Base-by-base conservation (phyloP, 192 early-diverging fungal species). In the Anaeromyces robustus region DNA sequence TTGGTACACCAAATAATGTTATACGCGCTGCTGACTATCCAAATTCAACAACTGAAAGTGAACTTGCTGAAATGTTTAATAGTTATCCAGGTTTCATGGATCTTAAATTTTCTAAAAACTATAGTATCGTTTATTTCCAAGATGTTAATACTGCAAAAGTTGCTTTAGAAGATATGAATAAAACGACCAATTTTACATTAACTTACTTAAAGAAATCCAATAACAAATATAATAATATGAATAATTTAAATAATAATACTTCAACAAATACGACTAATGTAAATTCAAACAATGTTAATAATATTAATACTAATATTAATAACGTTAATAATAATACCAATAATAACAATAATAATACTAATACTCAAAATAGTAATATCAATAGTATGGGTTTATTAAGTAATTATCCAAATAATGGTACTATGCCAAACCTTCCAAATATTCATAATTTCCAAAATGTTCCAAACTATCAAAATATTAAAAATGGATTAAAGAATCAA, bases 21-120 rank as follows among this genome's bases (percentile, higher is more conserved):
- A 84, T 88, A 19, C 85, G 86, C 22, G 84, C 78, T 28, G 83
- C 81, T 19, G 87, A 88, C 78, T 88, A 86, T 81, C 87, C 87
- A 17, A 80, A 84, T 22, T 85, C 78, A 30, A 83, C 85, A 7
- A 82, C 82, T 30, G 83, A 88, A 30, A 80, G 84, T 34, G 87
- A 88, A 77, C 82, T 88, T 29, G 77, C 80, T 19, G 37, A 77
- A 29, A 32, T 88, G 43, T 83, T 88, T 28, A 81, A 86, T n/a
- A 80, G 32, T 7, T 86, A 83, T 78, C 79, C 79, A 5, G 86
- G 87, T 37, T 88, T 85, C n/a, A 34, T 32, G 2, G 87, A 88
- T 31, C 77, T 88, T 18, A 81, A 85, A 29, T 84, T 86, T 78
- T 88, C 84, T 37, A 86, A 86, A 39, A 84, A 83, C 28, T 84